Conservation (phyloP, 495 filamentous ascomycete genomes). For the Stereocaulon alpinum region DNA sequence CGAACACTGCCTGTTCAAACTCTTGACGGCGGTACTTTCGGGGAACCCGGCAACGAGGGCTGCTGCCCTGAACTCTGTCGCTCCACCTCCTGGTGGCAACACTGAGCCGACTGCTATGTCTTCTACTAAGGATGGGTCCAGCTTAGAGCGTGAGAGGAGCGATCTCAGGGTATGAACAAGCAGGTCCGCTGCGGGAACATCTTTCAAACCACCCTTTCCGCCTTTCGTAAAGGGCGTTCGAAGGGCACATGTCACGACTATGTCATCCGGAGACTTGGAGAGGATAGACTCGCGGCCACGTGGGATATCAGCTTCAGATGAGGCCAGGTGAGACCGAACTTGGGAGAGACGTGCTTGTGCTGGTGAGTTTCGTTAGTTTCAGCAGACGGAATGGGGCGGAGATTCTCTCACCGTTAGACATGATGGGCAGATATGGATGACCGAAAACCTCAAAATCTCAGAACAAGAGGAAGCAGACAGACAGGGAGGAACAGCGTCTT, state of each 20-base stretch:
- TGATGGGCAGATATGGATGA: not conserved
- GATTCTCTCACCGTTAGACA: not conserved
- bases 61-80: slow-evolving; percentile 93
- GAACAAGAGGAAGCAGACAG: not conserved
- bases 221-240: slow-evolving; percentile 88
- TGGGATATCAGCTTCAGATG: slow-evolving; percentile 28
- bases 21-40: slow-evolving; percentile 67
- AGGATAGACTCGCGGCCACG: slow-evolving; percentile 43
- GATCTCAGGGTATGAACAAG: slow-evolving; percentile 74
- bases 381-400: not conserved
- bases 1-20: slow-evolving; percentile 85
- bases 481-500: not conserved
- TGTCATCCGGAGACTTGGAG: slow-evolving; percentile 58
- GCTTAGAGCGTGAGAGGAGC: slow-evolving; percentile 70
- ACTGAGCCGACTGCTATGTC: slow-evolving; percentile 90
- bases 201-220: slow-evolving; percentile 90
- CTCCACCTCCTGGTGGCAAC: slow-evolving; percentile 84
- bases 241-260: slow-evolving; percentile 88
- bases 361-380: slow-evolving; percentile 17
- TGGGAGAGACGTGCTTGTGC: slow-evolving; percentile 54
- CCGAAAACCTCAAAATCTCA: too few relatives aligned
- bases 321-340: slow-evolving; percentile 50
- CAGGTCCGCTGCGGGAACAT: slow-evolving; percentile 76
- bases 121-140: slow-evolving; percentile 76
- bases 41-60: slow-evolving; percentile 88